A percentile compares a stretch with the other conserved stretches of the same genome.
phyloP scores from a whole-genome alignment of 192 early-diverging fungal species.

The Rhizoclosmatium sp. region DNA sequence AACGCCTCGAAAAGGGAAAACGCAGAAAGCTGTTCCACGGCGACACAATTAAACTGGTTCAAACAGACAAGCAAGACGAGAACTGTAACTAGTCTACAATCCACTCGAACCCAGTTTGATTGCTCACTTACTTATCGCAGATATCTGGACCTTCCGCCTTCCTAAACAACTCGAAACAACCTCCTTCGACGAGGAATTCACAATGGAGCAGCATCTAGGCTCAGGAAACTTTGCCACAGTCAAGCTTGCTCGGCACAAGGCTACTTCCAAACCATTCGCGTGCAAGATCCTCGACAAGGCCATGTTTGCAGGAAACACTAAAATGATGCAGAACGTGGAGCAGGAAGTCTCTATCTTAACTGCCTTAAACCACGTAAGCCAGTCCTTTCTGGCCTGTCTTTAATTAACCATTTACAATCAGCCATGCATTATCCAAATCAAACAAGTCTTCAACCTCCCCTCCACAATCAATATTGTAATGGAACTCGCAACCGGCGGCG shows the following conservation, averaged over 20 bases:
- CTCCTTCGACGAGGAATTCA: slow-evolving; percentile 37
- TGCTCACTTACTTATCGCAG: neutral
- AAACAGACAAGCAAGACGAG: slow-evolving; percentile 33
- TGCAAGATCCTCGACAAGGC: slow-evolving; percentile 78
- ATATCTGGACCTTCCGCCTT: slow-evolving; percentile 38
- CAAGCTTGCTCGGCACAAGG: slow-evolving; percentile 62
- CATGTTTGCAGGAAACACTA: slow-evolving; percentile 58
- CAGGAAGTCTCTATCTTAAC: slow-evolving; percentile 73
- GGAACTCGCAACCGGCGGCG: slow-evolving; percentile 77
- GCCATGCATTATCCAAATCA: slow-evolving; percentile 74
- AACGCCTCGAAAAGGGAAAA: slow-evolving; percentile 57
- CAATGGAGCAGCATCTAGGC: slow-evolving; percentile 30
- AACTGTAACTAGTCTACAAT: slow-evolving; percentile 25
- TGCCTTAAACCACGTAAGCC: slow-evolving; percentile 60
- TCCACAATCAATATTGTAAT: slow-evolving; percentile 76
- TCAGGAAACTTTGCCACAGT: slow-evolving; percentile 79
- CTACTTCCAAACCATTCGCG: slow-evolving; percentile 66
- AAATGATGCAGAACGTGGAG: slow-evolving; percentile 70
- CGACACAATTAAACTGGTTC: slow-evolving; percentile 68
- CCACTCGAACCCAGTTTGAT: neutral
- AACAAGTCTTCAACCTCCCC: slow-evolving; percentile 66
- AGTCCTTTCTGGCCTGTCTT: neutral
- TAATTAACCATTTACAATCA: slow-evolving; percentile 1
- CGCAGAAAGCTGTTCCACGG: slow-evolving; percentile 63
- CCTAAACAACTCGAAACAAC: neutral